phyloP scores from a whole-genome alignment of 2,329 filamentous ascomycete species.

The Verticillium dahliae region DNA sequence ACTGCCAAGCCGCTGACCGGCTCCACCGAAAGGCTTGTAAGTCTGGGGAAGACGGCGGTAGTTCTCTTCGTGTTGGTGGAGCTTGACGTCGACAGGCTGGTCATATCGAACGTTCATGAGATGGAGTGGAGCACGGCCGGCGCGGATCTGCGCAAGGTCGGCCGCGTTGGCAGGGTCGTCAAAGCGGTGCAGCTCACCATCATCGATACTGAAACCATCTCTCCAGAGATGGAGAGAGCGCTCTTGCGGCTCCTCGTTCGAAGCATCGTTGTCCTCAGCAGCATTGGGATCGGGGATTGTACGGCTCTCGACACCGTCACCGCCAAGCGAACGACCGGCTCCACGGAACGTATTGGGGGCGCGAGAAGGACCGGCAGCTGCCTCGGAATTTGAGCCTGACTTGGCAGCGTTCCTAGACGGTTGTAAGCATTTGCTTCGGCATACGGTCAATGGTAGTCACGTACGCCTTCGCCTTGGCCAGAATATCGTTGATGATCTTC shows the following conservation, averaged over 20 bases:
- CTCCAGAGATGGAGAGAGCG: conserved; percentile 74
- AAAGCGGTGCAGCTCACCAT: conserved; percentile 70
- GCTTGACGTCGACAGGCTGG: conserved; percentile 72
- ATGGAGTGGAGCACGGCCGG: conserved; percentile 68
- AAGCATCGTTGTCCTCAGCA: conserved; percentile 11
- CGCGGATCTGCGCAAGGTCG: conserved; percentile 69
- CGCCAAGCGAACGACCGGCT: conserved; percentile 68
- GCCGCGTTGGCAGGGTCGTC: conserved; percentile 70
- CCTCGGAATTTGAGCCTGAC: conserved; percentile 32
- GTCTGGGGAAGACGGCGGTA: conserved; percentile 68
- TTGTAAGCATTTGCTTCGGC: neutral
- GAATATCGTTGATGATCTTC: conserved; percentile 55
- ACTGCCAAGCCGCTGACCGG: conserved; percentile 68
- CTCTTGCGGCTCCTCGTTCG: conserved; percentile 46
- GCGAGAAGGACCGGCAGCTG: conserved; percentile 43
- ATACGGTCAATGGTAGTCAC: conserved; percentile 12
- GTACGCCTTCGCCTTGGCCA: conserved; percentile 58
- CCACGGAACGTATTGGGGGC: conserved; percentile 55
- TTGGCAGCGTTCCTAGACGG: conserved; percentile 51
- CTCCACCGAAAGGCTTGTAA: conserved; percentile 69
- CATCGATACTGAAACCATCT: conserved; percentile 80
- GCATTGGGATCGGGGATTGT: conserved; percentile 54
- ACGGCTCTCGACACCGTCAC: conserved; percentile 67
- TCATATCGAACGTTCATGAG: conserved; percentile 70
- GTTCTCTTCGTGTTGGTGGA: conserved; percentile 68